A percentile compares a stretch with the other conserved stretches of the same genome.
phyloP scores from a whole-genome alignment of 305 asterid genomes.

The Solanum hybrid region DNA sequence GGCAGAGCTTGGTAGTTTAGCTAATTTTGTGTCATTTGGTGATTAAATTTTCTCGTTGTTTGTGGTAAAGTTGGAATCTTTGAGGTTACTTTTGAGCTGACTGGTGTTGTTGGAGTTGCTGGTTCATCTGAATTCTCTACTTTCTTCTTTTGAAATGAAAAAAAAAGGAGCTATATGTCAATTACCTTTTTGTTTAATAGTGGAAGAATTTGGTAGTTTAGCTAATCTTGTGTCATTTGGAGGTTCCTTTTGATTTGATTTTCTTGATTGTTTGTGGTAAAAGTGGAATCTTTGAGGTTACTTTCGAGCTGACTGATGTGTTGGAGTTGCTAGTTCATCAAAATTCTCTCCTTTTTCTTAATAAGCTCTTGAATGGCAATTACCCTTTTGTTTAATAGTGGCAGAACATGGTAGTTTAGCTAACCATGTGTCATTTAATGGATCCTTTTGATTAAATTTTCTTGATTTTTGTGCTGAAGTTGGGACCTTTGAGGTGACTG shows the following conservation, averaged over 20 bases:
- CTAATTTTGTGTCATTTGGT: background rate
- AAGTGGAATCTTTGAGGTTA: background rate
- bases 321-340: background rate
- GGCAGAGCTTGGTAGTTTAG: background rate
- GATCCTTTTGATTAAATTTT: background rate
- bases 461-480: background rate
- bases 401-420: background rate
- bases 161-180: background rate
- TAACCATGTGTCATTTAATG: background rate
- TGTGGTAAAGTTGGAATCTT: background rate
- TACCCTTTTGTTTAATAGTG: background rate
- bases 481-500: background rate
- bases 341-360: background rate
- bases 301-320: background rate
- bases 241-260: background rate
- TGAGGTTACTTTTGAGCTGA: background rate
- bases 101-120: background rate
- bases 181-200: background rate
- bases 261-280: background rate
- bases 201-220: background rate
- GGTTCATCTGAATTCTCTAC: background rate
- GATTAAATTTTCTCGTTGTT: background rate
- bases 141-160: background rate
- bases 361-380: background rate
- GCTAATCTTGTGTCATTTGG: background rate